Evolutionary conservation across 2,329 filamentous ascomycete species (phyloP), one percentile per base, ranked within the genome.

Genomic region (Periglandula ipomoeae): DNA sequence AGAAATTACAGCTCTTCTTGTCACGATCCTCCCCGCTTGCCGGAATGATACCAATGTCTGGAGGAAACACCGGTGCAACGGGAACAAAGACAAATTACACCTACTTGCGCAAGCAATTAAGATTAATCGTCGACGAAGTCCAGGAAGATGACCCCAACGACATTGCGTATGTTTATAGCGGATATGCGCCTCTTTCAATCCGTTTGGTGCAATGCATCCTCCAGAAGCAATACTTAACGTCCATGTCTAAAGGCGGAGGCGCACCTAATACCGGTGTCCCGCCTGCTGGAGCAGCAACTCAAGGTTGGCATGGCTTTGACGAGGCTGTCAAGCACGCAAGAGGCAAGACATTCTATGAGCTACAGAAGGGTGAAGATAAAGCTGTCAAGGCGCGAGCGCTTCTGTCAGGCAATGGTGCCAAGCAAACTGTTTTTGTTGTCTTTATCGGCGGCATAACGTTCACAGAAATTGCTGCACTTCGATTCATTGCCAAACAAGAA

Each of bases 401-500:
- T 23, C 72, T 98, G 35, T 87, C 88, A 42, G 88, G 89, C 0
- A 87, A 87, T 3, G 78, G 79, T 15, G 80, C 80, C 45, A 83
- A 82, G 64, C 95, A 95, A 72, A 91, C 87, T 0, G 85, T 95
- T 1, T 87, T 96, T 61, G 84, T 98, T n/a, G 95, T 97, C 57
- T 97, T 97, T 67, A 72, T 98, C 17, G 93, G 93, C n/a, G 94
- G 93, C 2, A 87, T 98, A 48, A 96, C 89, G 0, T 95, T 94
- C 62, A 91, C 93, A 0, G 93, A 98, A 68, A 91, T 98, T 63
- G 89, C 94, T 37, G 93, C 94, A 19, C 65, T 98, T 62, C 78
- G 94, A 48, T 97, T 95, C 63, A 85, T 98, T 56, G 88, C 87
- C 9, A 82, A 82, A 62, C 84, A 91, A 65, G 84, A 93, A 81